Conservation (phyloP, 352 stramenopile genomes). For the Phytophthora brassicae region DNA sequence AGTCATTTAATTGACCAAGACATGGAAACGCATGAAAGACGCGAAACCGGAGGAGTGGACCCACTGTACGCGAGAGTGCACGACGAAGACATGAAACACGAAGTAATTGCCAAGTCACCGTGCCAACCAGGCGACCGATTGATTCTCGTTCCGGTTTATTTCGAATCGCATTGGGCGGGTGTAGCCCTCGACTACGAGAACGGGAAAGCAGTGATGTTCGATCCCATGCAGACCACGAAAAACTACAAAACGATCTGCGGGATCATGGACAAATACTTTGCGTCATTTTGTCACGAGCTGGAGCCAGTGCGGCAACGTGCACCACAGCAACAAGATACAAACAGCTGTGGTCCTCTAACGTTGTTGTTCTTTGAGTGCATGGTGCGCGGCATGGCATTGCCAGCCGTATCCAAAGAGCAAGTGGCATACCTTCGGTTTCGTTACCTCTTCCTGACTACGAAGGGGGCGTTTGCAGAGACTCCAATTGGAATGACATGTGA, state of each 20-base stretch:
- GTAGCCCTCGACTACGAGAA: background rate
- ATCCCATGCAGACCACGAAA: too few species aligned
- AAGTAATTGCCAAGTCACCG: background rate
- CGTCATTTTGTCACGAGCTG: too few species aligned
- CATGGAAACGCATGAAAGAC: background rate
- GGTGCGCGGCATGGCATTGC: background rate
- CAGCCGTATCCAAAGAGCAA: background rate
- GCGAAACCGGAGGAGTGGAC: background rate
- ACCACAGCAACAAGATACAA: background rate
- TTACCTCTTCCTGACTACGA: background rate
- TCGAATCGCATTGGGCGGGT: background rate
- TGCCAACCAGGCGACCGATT: background rate
- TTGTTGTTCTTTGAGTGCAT: too few species aligned
- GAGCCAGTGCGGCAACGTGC: background rate
- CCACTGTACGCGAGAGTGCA: background rate
- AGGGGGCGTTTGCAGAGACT: background rate
- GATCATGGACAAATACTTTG: too few species aligned
- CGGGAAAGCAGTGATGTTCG: background rate
- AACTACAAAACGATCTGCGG: too few species aligned
- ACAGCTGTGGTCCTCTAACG: constrained; percentile 3
- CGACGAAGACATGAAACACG: background rate
- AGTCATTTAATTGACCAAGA: background rate
- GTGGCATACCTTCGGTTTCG: background rate
- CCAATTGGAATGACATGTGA: background rate
- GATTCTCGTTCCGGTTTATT: background rate